Base-by-base conservation (phyloP, 2,329 filamentous ascomycete species). In the Colletotrichum destructivum region DNA sequence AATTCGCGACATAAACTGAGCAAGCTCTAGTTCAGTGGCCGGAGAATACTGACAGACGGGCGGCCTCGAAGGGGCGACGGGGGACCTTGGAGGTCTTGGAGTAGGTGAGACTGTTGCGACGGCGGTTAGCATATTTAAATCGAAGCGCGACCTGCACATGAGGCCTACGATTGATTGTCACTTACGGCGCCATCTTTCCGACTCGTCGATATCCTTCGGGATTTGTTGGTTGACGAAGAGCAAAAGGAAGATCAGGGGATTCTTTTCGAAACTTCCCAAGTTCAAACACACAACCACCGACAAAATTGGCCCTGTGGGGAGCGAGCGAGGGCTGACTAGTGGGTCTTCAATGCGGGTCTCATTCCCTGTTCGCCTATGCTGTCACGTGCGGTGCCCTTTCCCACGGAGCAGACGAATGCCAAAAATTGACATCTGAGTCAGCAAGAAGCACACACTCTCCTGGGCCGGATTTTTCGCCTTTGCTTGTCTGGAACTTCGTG, bases 11-110 rank as follows among this genome's bases (percentile, higher is more conserved):
- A 85, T 98, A 89, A 95, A 92, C 91, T 94, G 94, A 97, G 94
- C 95, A 95, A 94, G 95, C 96, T 98, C 93, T 85, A 90, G 90
- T 92, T 97, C 93, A 98, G 93, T 98, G 96, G 96, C 93, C 95
- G 91, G 91, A 88, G 87, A 88, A 82, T 92, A 98, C 96, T 94
- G 93, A 98, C 96, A 99, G 92, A 93, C 96, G 96, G 89, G 96
- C 96, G 88, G 95, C 96, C 94, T 98, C 96, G 91, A 98, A 98
- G 84, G 96, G 96, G 89, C 96, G 93, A 88, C 93, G 91, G 83
- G 96, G 95, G 90, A 97, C 95, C 93, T 97, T 98, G 87, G 97
- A 97, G 91, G 96, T 99, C 94, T 99, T 99, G 85, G 93, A 97
- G 90, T 98, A 98, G 81, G 92, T 93, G 85, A 92, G 87, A 79